Conservation (phyloP, 2,329 filamentous ascomycete genomes). For the Ascosphaera aggregata region DNA sequence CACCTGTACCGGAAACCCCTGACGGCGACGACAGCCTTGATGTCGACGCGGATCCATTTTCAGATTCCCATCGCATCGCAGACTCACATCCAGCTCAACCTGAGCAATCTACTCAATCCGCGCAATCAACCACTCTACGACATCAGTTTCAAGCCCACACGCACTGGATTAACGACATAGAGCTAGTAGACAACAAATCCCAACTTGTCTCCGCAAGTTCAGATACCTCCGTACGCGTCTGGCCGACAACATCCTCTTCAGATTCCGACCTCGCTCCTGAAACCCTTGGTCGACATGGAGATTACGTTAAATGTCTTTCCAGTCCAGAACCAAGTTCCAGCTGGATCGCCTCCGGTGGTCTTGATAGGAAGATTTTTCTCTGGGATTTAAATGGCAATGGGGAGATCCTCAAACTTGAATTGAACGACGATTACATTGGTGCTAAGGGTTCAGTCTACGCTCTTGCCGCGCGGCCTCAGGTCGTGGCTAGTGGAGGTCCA, state of each 20-base stretch:
- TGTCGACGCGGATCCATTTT: constrained; percentile 9
- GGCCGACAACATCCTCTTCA: constrained; percentile 31
- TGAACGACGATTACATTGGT: constrained; percentile 47
- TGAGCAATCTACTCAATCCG: constrained; percentile 6
- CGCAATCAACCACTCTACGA: constrained; percentile 28
- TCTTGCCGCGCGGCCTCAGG: constrained; percentile 51
- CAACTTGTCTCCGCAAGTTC: constrained; percentile 76
- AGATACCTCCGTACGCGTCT: constrained; percentile 82
- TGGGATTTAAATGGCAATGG: constrained; percentile 86
- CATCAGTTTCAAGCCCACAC: constrained; percentile 61
- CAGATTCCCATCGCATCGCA: constrained; percentile 6
- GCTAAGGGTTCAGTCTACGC: constrained; percentile 95
- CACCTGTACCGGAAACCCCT: too few species aligned
- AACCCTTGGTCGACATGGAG: constrained; percentile 76
- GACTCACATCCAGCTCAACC: constrained; percentile 6
- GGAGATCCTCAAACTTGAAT: constrained; percentile 64
- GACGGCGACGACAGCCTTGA: background rate
- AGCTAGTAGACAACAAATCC: constrained; percentile 51
- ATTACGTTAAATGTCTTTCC: constrained; percentile 90
- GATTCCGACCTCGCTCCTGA: constrained; percentile 37
- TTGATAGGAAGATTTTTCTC: constrained; percentile 76
- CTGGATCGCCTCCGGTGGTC: constrained; percentile 84
- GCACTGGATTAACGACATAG: constrained; percentile 90
- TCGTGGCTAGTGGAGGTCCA: constrained; percentile 79
- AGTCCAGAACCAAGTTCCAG: constrained; percentile 45